Evolutionary conservation across 1,284 basidiomycete species (phyloP), one percentile per base, ranked within the genome.

Genomic region (Schizophyllum amplum): DNA sequence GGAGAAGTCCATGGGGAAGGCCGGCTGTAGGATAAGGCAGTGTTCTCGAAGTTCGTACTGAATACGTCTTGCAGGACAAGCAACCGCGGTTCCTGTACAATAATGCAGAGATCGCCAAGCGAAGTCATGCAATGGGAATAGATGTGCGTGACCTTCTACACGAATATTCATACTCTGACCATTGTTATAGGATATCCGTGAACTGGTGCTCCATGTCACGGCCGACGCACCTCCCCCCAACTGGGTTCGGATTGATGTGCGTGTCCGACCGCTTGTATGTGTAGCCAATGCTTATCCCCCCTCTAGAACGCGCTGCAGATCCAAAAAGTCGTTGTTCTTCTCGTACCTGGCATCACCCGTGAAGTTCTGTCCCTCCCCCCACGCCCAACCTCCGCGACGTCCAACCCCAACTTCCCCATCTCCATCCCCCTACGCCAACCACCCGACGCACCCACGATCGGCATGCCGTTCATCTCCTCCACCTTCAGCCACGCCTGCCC

Each of bases 401-500:
- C 71, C 11, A 90, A 86, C 65, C 79, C 86, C 0, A 83, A 88
- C 59, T 57, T 89, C 2, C 89, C 86, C 1, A 65, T 87, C 4
- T 67, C 83, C 27, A 82, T 90, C 54, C 86, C 86, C 0, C 72
- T 85, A 5, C 33, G 33, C 17, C 74, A 71, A 17, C 62, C 72
- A 33, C 59, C 67, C 13, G 68, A 70, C 5, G 65, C 72, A 9
- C 20, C 20, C 3, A 50, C 48, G 48, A 21, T 50, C 20, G 68
- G 61, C 56, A 68, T 96, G 1, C 90, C 92, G 0, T 87, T 92
- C 64, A 83, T 97, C 51, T 77, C 85, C 1, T 81, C 80, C 15
- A 87, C 92, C 0, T 97, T 96, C 73, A 90, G 89, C 55, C 92
- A 95, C 71, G 92, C 90, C 3, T 92, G 89, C 63, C 94, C 94